Evolutionary conservation across 2,329 filamentous ascomycete genomes (phyloP).

Genomic region (Aspergillus nomiae): DNA sequence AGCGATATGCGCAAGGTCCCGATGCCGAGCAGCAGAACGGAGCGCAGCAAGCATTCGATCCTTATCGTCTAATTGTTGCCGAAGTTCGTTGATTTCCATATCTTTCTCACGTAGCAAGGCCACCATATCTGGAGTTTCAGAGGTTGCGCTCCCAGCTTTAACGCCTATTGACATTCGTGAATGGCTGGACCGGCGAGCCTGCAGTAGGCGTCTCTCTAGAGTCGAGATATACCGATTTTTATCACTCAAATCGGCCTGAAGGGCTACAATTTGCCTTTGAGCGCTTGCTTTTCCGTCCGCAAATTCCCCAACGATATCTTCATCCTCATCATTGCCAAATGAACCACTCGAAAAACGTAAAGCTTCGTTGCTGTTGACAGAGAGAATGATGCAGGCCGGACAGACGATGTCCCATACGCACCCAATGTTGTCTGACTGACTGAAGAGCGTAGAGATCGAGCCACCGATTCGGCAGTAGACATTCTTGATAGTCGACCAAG

Average conservation of each 20-base stretch:
- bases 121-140: slow-evolving; percentile 76
- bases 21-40: slow-evolving; percentile 79
- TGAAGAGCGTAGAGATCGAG: slow-evolving; percentile 68
- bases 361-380: slow-evolving; percentile 51
- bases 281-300: slow-evolving; percentile 84
- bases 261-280: slow-evolving; percentile 81
- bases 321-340: slow-evolving; percentile 53
- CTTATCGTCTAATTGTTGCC: slow-evolving; percentile 87
- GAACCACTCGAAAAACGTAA: slow-evolving; percentile 34
- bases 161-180: slow-evolving; percentile 78
- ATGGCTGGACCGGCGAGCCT: slow-evolving; percentile 86
- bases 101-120: slow-evolving; percentile 83
- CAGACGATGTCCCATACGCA: slow-evolving; percentile 53
- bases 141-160: slow-evolving; percentile 67
- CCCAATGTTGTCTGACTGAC: slow-evolving; percentile 63
- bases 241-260: slow-evolving; percentile 93
- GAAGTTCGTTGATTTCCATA: slow-evolving; percentile 86
- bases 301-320: slow-evolving; percentile 76
- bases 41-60: slow-evolving; percentile 90
- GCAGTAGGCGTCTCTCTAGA: slow-evolving; percentile 85
- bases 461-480: slow-evolving; percentile 49
- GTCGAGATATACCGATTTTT: slow-evolving; percentile 97
- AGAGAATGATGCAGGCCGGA: slow-evolving; percentile 68
- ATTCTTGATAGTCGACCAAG: slow-evolving; percentile 66
- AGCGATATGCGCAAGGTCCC: slow-evolving; percentile 72